Conservation (phyloP, 495 filamentous ascomycete genomes). For the Hypoxylon trugodes region DNA sequence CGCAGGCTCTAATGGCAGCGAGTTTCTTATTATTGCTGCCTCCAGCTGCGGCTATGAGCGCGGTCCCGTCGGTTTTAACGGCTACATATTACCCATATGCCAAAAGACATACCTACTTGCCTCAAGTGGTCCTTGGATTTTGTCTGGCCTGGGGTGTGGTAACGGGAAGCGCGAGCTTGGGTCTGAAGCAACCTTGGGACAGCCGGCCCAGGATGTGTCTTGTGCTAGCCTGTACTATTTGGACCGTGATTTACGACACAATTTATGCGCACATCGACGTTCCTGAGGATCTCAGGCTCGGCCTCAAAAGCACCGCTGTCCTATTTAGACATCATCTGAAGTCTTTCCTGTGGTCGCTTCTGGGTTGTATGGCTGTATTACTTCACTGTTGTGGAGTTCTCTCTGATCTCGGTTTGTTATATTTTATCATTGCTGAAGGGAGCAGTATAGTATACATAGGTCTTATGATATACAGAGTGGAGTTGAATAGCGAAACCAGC, state of each 20-base stretch:
- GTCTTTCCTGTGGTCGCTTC: constrained; percentile 18
- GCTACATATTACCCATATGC: constrained; percentile 49
- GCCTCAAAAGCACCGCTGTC: constrained; percentile 50
- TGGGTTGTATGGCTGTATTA: background rate
- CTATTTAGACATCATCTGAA: constrained; percentile 32
- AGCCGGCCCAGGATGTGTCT: constrained; percentile 17
- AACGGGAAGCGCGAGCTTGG: constrained; percentile 28
- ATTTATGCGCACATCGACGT: constrained; percentile 57
- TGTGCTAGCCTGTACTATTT: constrained; percentile 37
- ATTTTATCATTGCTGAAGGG: constrained; percentile 19
- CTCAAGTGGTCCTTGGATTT: constrained; percentile 51
- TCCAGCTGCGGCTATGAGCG: constrained; percentile 11
- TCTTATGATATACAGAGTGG: constrained; percentile 43
- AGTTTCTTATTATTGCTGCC: constrained; percentile 31
- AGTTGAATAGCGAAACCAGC: constrained; percentile 33
- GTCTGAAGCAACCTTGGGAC: constrained; percentile 1
- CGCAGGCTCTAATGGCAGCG: constrained; percentile 31
- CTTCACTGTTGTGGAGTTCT: constrained; percentile 16
- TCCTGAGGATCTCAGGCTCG: constrained; percentile 50
- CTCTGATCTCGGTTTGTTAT: constrained; percentile 13
- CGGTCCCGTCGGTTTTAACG: constrained; percentile 37
- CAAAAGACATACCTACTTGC: constrained; percentile 48
- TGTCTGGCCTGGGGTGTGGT: constrained; percentile 46
- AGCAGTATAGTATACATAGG: constrained; percentile 26
- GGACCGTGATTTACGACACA: constrained; percentile 54